phyloP scores from a whole-genome alignment of 2,329 filamentous ascomycete species.

The Colletotrichum neosansevieriae region DNA sequence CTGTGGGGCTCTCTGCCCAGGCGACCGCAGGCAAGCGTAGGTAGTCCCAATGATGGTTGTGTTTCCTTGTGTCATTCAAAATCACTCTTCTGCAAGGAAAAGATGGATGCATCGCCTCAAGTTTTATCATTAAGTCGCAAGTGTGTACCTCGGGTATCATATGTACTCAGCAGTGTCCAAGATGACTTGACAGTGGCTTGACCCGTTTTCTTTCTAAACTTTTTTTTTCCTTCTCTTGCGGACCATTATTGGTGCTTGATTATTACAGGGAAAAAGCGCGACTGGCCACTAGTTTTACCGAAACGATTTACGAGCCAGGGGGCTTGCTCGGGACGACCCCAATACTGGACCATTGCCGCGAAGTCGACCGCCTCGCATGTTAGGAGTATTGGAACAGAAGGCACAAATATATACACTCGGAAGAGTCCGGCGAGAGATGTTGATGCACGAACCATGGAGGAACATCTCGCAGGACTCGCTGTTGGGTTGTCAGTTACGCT shows the following conservation, averaged over 20 bases:
- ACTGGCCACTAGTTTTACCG: constrained; percentile 48
- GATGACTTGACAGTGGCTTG: constrained; percentile 30
- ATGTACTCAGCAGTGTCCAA: constrained; percentile 43
- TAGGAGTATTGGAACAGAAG: constrained; percentile 72
- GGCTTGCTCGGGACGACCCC: constrained; percentile 51
- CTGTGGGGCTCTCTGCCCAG: no score
- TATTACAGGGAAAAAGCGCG: constrained; percentile 13
- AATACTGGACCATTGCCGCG: constrained; percentile 50
- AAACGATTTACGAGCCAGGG: constrained; percentile 60
- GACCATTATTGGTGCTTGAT: background rate
- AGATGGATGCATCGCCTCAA: constrained; percentile 10
- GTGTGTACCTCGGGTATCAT: constrained; percentile 48
- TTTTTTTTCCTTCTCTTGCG: constrained; percentile 13
- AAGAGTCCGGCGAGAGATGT: constrained; percentile 67
- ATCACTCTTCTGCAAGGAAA: no score
- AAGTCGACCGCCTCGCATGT: constrained; percentile 61
- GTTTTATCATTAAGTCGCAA: constrained; percentile 43
- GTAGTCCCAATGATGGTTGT: no score
- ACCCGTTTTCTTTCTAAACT: constrained; percentile 33
- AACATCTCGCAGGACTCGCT: constrained; percentile 75
- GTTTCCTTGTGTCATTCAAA: no score
- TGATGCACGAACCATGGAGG: constrained; percentile 73
- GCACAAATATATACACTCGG: constrained; percentile 73
- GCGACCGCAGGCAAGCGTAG: no score
- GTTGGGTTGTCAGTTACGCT: constrained; percentile 22